A percentile compares a stretch with the other conserved stretches of the same genome.
Evolutionary conservation across 2,329 filamentous ascomycete species (phyloP).

Genomic region (Paraphoma chrysanthemicola): DNA sequence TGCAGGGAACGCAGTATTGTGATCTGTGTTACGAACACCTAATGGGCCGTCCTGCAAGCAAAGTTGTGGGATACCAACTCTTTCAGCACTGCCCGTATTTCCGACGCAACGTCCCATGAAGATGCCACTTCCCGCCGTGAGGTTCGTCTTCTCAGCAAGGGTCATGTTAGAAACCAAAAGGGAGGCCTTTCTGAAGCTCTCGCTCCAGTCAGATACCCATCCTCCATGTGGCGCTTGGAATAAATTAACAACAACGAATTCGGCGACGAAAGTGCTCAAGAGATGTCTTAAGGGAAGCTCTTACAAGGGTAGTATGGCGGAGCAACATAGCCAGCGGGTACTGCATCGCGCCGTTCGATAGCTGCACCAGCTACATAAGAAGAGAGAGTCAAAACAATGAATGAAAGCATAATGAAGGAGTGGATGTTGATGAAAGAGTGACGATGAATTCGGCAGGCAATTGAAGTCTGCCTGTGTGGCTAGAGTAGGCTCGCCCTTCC

Average conservation of each 20-base stretch:
- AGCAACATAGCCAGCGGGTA: constrained; percentile 45
- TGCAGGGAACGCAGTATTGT: constrained; percentile 78
- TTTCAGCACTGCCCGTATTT: constrained; percentile 74
- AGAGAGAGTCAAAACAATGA: constrained; percentile 28
- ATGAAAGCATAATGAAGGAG: constrained; percentile 27
- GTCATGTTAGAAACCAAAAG: constrained; percentile 77
- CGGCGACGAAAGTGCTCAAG: background rate
- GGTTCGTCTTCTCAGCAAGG: constrained; percentile 79
- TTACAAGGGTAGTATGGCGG: constrained; percentile 70
- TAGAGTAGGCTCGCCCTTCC: background rate
- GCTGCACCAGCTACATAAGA: constrained; percentile 29
- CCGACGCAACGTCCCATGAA: constrained; percentile 77
- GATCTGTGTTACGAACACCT: constrained; percentile 75
- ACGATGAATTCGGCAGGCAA: constrained; percentile 8
- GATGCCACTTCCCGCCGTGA: constrained; percentile 74
- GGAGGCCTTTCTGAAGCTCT: constrained; percentile 74
- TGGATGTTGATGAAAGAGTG: constrained; percentile 6
- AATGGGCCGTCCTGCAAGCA: constrained; percentile 70
- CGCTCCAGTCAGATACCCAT: constrained; percentile 72
- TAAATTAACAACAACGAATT: background rate
- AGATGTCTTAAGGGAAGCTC: background rate
- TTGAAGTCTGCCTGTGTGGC: background rate
- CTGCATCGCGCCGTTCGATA: constrained; percentile 38
- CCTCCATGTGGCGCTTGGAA: constrained; percentile 68
- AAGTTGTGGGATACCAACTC: constrained; percentile 75